Conservation (phyloP, 768 basidiomycete species). For the Trametes elegans region DNA sequence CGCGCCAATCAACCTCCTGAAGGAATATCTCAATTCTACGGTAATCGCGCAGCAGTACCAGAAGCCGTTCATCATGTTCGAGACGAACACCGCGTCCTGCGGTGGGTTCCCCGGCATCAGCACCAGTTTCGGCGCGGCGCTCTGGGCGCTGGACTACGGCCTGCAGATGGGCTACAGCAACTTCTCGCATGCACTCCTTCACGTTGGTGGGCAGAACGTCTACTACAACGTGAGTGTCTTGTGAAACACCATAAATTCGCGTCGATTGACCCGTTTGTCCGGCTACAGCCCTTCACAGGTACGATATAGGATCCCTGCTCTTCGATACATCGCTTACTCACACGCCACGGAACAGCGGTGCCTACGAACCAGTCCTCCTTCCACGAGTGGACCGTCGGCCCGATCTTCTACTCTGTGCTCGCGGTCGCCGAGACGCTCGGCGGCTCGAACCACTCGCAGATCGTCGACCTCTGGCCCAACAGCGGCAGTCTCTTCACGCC, state of each 20-base stretch:
- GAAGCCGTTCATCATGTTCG: conserved; percentile 50
- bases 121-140: conserved; percentile 46
- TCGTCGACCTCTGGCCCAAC: conserved; percentile 40
- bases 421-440: conserved; percentile 49
- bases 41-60: conserved; percentile 30
- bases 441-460: conserved; percentile 37
- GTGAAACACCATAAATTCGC: background rate
- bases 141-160: conserved; percentile 52
- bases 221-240: conserved; percentile 48
- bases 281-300: conserved; percentile 47
- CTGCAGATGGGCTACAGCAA: conserved; percentile 48
- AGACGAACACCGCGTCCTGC: conserved; percentile 53
- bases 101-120: conserved; percentile 52
- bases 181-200: conserved; percentile 47
- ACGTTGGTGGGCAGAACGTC: conserved; percentile 46
- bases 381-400: conserved; percentile 45
- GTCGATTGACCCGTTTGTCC: background rate
- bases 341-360: conserved; percentile 30
- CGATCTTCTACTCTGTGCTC: conserved; percentile 47
- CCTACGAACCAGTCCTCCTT: conserved; percentile 39
- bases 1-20: conserved; percentile 33
- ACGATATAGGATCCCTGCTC: background rate
- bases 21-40: conserved; percentile 37
- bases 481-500: conserved; percentile 38
- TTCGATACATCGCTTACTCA: too few species aligned